Percentiles rank a stretch among this genome's conserved stretches.
phyloP scores from a whole-genome alignment of 2,329 filamentous ascomycete species.

The Exophiala viscosa region DNA sequence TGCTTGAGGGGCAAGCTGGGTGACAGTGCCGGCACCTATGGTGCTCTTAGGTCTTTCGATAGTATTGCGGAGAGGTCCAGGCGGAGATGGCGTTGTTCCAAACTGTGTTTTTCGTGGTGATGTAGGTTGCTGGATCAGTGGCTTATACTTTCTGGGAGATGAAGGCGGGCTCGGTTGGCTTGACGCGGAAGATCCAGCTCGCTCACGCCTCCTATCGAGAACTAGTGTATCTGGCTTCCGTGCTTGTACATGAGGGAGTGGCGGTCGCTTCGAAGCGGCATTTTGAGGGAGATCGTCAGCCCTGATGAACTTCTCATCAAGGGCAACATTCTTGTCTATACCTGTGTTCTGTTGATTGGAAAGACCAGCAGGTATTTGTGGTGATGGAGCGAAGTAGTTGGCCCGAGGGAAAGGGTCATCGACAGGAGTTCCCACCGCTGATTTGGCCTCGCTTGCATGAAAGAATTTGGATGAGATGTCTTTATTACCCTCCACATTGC shows the following conservation, averaged over 20 bases:
- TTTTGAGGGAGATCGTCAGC: slow-evolving; percentile 62
- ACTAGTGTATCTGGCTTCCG: not conserved
- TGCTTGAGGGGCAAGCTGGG: not conserved
- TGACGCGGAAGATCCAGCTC: no score
- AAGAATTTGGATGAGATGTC: slow-evolving; percentile 68
- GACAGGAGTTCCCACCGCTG: slow-evolving; percentile 38
- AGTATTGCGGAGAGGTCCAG: slow-evolving; percentile 1
- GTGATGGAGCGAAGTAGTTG: slow-evolving; percentile 31
- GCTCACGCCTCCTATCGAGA: not conserved
- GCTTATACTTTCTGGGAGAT: slow-evolving; percentile 13
- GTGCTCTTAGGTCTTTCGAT: slow-evolving; percentile 16
- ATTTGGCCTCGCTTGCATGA: slow-evolving; percentile 75
- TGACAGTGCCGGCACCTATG: not conserved
- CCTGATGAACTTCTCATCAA: slow-evolving; percentile 60
- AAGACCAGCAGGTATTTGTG: slow-evolving; percentile 1
- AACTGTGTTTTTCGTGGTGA: slow-evolving; percentile 14
- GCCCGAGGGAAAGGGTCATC: slow-evolving; percentile 26
- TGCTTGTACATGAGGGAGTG: slow-evolving; percentile 7
- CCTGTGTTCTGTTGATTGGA: not conserved
- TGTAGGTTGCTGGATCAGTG: not conserved
- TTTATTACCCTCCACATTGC: slow-evolving; percentile 36
- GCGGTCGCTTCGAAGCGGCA: slow-evolving; percentile 3
- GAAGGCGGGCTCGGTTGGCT: slow-evolving; percentile 7
- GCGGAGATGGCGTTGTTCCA: slow-evolving; percentile 2
- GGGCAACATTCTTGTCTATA: slow-evolving; percentile 38